Conservation (phyloP, 805 yeast genomes). For the Saccharomycopsis microspora region DNA sequence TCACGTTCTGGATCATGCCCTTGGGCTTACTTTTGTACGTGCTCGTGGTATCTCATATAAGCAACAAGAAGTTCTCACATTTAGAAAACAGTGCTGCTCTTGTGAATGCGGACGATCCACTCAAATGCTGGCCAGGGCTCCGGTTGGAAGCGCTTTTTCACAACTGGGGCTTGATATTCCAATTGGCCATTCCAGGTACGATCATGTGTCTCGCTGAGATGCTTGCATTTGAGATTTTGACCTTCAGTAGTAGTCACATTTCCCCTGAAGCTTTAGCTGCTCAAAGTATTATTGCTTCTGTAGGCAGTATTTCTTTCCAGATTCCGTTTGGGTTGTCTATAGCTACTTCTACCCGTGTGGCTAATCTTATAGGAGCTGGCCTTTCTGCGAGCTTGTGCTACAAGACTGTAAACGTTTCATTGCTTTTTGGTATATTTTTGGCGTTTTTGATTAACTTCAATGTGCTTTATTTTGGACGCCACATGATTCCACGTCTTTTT, state of each 20-base stretch:
- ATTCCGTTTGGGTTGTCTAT: conserved; percentile 48
- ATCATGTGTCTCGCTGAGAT: conserved; percentile 46
- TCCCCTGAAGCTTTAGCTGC: conserved; percentile 46
- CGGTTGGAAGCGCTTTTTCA: background rate
- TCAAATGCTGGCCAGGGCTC: conserved; percentile 11
- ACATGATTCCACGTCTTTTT: conserved; percentile 44
- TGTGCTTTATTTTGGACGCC: conserved; percentile 33
- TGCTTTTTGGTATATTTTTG: conserved; percentile 24
- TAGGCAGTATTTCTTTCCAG: conserved; percentile 41
- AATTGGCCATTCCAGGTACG: conserved; percentile 40
- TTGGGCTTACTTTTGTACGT: conserved; percentile 24
- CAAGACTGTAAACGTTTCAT: conserved; percentile 29
- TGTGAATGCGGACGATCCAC: conserved; percentile 1
- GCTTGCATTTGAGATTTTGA: conserved; percentile 46
- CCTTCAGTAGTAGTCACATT: conserved; percentile 39
- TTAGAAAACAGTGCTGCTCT: conserved; percentile 19
- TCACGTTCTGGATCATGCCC: conserved; percentile 36
- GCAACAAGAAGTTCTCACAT: conserved; percentile 38
- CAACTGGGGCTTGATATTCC: conserved; percentile 19
- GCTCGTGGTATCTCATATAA: conserved; percentile 40
- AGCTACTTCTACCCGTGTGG: conserved; percentile 44
- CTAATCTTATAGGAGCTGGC: conserved; percentile 38
- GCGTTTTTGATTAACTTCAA: conserved; percentile 32
- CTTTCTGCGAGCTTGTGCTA: conserved; percentile 21
- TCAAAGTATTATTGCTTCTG: conserved; percentile 41